These are phyloP conservation scores for Alternaria infectoria DNA, from an alignment of 2,329 filamentous ascomycete genomes.

Conservation along the genomic window DNA sequence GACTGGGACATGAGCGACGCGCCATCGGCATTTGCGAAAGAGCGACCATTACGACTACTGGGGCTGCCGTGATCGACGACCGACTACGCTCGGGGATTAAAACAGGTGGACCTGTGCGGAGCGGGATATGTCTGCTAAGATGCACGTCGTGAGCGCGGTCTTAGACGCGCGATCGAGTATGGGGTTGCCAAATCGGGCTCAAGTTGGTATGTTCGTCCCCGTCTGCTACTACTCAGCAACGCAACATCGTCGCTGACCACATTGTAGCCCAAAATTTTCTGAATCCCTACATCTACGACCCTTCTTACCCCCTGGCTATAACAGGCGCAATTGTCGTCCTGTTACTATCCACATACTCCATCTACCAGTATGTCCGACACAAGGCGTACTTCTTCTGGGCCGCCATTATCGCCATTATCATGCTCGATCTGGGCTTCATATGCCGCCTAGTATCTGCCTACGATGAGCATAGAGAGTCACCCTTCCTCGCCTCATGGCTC, in stretches of 20 bases:
- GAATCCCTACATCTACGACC: slow-evolving; percentile 58
- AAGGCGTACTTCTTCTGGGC: slow-evolving; percentile 48
- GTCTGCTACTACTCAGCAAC: not conserved
- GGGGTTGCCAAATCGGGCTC: not conserved
- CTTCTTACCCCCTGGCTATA: slow-evolving; percentile 53
- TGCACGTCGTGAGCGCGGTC: not conserved
- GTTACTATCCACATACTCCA: slow-evolving; percentile 37
- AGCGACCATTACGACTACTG: not conserved
- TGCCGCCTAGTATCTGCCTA: slow-evolving; percentile 54
- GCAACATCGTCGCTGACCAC: not conserved
- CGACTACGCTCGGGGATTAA: not conserved
- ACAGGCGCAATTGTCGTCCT: slow-evolving; percentile 52
- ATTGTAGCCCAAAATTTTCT: slow-evolving; percentile 26
- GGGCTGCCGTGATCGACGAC: not conserved
- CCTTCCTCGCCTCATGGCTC: slow-evolving; percentile 52
- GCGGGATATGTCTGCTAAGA: not conserved
- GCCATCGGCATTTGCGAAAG: not conserved
- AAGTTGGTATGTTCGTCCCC: not conserved
- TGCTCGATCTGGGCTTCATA: slow-evolving; percentile 61
- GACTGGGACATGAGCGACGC: not conserved
- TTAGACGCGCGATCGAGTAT: not conserved
- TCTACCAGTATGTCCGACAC: slow-evolving; percentile 45
- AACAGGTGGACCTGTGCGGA: not conserved
- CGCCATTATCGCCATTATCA: slow-evolving; percentile 39
- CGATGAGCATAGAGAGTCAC: slow-evolving; percentile 39